A percentile compares a stretch with the other conserved stretches of the same genome.
These are phyloP conservation scores for Mycogone perniciosa DNA, from an alignment of 2,329 filamentous ascomycete genomes.

Conservation along the genomic window DNA sequence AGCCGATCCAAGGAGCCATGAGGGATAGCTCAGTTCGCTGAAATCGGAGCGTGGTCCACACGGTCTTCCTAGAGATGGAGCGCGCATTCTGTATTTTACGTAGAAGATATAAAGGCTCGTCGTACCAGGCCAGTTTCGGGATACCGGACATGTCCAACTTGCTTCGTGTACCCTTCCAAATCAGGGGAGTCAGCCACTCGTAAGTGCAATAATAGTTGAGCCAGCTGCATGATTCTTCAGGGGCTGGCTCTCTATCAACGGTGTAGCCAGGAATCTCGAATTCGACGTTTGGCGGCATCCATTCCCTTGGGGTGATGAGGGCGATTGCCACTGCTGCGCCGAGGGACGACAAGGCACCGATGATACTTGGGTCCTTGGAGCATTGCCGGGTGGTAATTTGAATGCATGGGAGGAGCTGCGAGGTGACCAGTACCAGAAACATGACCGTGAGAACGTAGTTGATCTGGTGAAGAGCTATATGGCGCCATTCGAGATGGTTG, in stretches of 20 bases:
- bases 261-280: slow-evolving; percentile 33
- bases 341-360: slow-evolving; percentile 32
- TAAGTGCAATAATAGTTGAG: slow-evolving; percentile 46
- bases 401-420: slow-evolving; percentile 39
- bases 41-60: slow-evolving; percentile 40
- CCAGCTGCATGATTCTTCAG: slow-evolving; percentile 50
- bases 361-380: slow-evolving; percentile 23
- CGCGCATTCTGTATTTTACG: slow-evolving; percentile 38
- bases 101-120: slow-evolving; percentile 45
- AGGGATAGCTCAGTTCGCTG: slow-evolving; percentile 35
- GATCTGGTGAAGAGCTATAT: slow-evolving; percentile 41
- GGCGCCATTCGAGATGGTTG: slow-evolving; percentile 38
- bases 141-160: slow-evolving; percentile 42
- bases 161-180: slow-evolving; percentile 40
- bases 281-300: slow-evolving; percentile 39
- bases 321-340: slow-evolving; percentile 34
- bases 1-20: slow-evolving; percentile 39
- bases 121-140: slow-evolving; percentile 47
- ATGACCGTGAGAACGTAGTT: slow-evolving; percentile 38
- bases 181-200: slow-evolving; percentile 43
- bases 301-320: slow-evolving; percentile 42
- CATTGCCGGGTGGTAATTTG: slow-evolving; percentile 27
- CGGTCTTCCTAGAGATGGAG: slow-evolving; percentile 35
- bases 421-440: slow-evolving; percentile 30
- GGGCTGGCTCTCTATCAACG: slow-evolving; percentile 35